Base-by-base conservation (phyloP, 352 stramenopile genomes). In the Globisporangium nodosum region DNA sequence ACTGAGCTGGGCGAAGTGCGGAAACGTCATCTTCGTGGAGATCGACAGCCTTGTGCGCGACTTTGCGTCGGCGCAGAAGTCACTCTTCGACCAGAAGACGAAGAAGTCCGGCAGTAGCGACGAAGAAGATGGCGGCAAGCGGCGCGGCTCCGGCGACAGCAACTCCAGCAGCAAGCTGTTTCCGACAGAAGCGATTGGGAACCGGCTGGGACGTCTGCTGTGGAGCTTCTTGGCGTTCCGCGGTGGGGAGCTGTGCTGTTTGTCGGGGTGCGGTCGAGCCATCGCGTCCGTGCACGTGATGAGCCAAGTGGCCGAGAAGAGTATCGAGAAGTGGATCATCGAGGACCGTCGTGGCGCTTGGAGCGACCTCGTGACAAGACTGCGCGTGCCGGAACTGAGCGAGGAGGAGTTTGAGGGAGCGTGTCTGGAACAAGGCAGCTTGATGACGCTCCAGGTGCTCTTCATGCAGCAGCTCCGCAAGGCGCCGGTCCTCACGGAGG, bases 271-370 rank as follows among this genome's bases (percentile, higher is more conserved):
- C 54, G 85, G 86, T 0, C 77, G 79, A n/a, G 77, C 84, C 1
- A 73, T 95, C 37, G 86, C 86, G 37, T 93, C 80, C 0, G 86
- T 95, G 13, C 72, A 91, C 30, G 73, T 91, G 4, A 92, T 95
- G 84, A 88, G 79, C 58, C 72, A 85, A 18, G 78, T 93, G 7
- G 68, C 81, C 0, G 86, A 95, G 60, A 83, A 85, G 40, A 89
- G 83, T 56, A 91, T 95, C 40, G 84, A 92, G 62, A 89, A 88
- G 47, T 92, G 82, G 82, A 68, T 92, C 15, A 91, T 94, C 47
- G 82, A 91, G 56, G 81, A 91, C 43, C 78, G 84, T 4, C 73
- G 71, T 21, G 78, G 76, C 0, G 67, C 70, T 43, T 93, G 84
- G 84, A 67, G 78, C 11, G 77, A 73, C 7, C 65, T 92, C 33